Base-by-base conservation (phyloP, 1,139 yeast genomes). In the Geotrichum cucujoidarum region DNA sequence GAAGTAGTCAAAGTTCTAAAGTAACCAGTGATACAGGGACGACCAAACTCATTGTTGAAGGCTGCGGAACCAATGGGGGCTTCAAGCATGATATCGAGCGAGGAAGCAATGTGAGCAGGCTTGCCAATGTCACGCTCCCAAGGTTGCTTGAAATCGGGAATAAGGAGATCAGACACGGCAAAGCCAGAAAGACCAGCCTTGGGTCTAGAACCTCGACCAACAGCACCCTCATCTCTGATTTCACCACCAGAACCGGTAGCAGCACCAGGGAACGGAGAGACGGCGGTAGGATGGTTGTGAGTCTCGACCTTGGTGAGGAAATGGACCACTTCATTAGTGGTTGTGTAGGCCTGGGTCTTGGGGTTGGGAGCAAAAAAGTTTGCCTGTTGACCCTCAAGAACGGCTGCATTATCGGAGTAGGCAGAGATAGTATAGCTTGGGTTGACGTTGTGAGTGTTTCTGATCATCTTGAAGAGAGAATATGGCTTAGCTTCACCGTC, bases 191-290 rank as follows among this genome's bases (percentile, higher is more conserved):
- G 75, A 48, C 99, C 99, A 61, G 97, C 95, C 70, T 92, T 92
- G 38, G 97, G 81, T 68, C 88, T 87, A 22, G 98, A 92, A 46
- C 99, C 99, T 67, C 97, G 80, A 55, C 99, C 99, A 18, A 92
- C 96, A 25, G 99, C 98, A 70, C 97, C 98, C 72, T 94, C 99
- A 68, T 94, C 99, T 76, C 99, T 86, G 61, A 94, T 94, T 71
- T 94, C 99, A 72, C 99, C 99, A 67, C 99, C 99, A 18, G 98
- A 90, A 56, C 99, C 99, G 17, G 99, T 94, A 33, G 99, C 96
- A 33, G 99, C 99, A 69, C 99, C 99, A 4, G 98, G 92, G 70
- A 87, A 94, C 31, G 99, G 99, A 25, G 97, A 90, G 11, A 94
- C 97, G 0, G 98, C 98, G 33, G 99, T 94, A 47, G 99, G 99